Conservation (phyloP, 768 basidiomycete genomes). For the Mycena olivaceomarginata region DNA sequence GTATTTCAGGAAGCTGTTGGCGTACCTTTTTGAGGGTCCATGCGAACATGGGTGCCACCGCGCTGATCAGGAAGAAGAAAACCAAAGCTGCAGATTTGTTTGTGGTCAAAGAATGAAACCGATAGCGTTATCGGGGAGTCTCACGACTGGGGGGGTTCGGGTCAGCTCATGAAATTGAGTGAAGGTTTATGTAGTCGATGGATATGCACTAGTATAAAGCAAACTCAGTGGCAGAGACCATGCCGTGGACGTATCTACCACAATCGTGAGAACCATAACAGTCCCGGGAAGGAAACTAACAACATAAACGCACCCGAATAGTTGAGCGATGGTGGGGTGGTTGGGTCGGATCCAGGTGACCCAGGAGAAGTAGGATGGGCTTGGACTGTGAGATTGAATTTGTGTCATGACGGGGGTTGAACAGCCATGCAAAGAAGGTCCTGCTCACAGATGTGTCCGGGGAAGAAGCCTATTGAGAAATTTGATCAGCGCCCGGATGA, state of each 20-base stretch:
- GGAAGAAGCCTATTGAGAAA: constrained; percentile 62
- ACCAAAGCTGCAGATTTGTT: constrained; percentile 60
- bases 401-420: background rate
- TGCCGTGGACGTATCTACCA: constrained; percentile 44
- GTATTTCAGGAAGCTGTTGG: constrained; percentile 76
- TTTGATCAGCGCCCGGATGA: too few relatives aligned
- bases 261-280: background rate
- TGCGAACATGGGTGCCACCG: too few relatives aligned
- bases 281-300: background rate
- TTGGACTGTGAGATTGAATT: constrained; percentile 57
- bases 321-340: constrained; percentile 72
- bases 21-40: too few relatives aligned
- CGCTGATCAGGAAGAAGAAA: too few relatives aligned
- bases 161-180: too few relatives aligned
- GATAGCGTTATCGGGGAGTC: too few relatives aligned
- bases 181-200: too few relatives aligned
- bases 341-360: constrained; percentile 34
- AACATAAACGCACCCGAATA: constrained; percentile 77
- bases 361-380: constrained; percentile 75
- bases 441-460: constrained; percentile 75
- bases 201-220: too few relatives aligned
- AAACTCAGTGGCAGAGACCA: constrained; percentile 27
- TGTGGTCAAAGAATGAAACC: too few relatives aligned
- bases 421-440: background rate
- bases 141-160: too few relatives aligned